phyloP scores from a whole-genome alignment of 257 asterid genomes.

The Leptodermis oblonga region DNA sequence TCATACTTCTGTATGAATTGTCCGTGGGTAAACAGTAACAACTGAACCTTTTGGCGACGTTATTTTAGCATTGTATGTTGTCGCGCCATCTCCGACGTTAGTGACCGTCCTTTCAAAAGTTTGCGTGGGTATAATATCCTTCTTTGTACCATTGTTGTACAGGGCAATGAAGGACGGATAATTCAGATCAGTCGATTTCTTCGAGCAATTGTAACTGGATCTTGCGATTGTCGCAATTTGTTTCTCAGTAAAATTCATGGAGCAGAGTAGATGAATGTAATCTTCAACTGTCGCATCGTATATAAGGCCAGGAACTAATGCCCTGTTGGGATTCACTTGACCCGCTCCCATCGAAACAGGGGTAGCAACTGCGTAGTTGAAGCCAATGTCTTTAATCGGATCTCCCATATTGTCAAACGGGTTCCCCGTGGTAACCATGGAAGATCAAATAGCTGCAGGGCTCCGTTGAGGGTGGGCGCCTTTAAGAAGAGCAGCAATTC shows the following conservation, averaged over 20 bases:
- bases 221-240: slow-evolving; percentile 31
- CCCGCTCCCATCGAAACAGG: slow-evolving; percentile 48
- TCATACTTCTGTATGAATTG: background rate
- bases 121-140: background rate
- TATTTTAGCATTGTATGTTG: background rate
- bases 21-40: background rate
- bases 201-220: slow-evolving; percentile 2
- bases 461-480: slow-evolving; percentile 40
- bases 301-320: slow-evolving; percentile 42
- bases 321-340: slow-evolving; percentile 37
- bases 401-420: slow-evolving; percentile 24
- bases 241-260: slow-evolving; percentile 33
- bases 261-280: slow-evolving; percentile 13
- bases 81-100: background rate
- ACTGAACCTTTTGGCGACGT: background rate
- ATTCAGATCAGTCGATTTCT: slow-evolving; percentile 28
- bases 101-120: background rate
- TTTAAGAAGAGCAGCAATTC: slow-evolving; percentile 39
- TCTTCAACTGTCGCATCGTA: slow-evolving; percentile 35
- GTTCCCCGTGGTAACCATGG: slow-evolving; percentile 42
- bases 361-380: slow-evolving; percentile 19
- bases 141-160: background rate
- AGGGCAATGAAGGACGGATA: slow-evolving; percentile 39
- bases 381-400: slow-evolving; percentile 18
- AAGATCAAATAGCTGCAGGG: slow-evolving; percentile 41